Percentiles rank a stretch among this genome's conserved stretches.
These are phyloP conservation scores for Thalassiosira mediterranea DNA, from an alignment of 352 stramenopile genomes.

Conservation along the genomic window DNA sequence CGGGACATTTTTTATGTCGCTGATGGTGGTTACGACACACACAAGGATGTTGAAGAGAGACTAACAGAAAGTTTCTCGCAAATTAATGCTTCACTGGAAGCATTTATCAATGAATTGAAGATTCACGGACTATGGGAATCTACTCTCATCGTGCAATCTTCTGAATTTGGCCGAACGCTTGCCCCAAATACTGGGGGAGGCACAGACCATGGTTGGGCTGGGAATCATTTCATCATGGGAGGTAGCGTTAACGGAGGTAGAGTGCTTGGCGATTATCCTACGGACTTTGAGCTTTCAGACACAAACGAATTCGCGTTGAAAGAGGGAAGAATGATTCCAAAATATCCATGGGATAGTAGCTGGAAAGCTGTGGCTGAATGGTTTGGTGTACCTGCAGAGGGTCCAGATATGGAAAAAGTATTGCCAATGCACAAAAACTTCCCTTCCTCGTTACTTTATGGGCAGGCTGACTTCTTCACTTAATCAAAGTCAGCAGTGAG, in stretches of 20 bases:
- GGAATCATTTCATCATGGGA: slow-evolving; percentile 49
- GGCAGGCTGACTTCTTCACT: too few relatives aligned
- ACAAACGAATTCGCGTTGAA: slow-evolving; percentile 35
- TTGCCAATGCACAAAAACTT: slow-evolving; percentile 53
- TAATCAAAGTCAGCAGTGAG: too few relatives aligned
- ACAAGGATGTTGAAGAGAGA: slow-evolving; percentile 39
- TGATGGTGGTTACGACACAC: slow-evolving; percentile 69
- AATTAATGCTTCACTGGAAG: slow-evolving; percentile 59
- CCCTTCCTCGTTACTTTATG: not conserved
- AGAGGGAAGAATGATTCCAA: slow-evolving; percentile 56
- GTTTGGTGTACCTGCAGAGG: slow-evolving; percentile 23
- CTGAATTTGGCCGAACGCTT: slow-evolving; percentile 79
- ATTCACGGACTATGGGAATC: slow-evolving; percentile 58
- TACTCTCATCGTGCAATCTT: slow-evolving; percentile 59
- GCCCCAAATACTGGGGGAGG: slow-evolving; percentile 64
- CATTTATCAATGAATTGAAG: slow-evolving; percentile 73
- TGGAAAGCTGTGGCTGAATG: slow-evolving; percentile 42
- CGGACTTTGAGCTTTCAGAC: slow-evolving; percentile 29
- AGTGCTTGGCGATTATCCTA: slow-evolving; percentile 58
- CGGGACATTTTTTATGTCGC: slow-evolving; percentile 71
- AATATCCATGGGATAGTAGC: slow-evolving; percentile 53
- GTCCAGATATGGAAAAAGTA: slow-evolving; percentile 35
- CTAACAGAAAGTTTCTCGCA: slow-evolving; percentile 38
- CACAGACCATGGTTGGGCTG: slow-evolving; percentile 70
- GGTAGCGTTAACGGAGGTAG: slow-evolving; percentile 40